These are phyloP conservation scores for Coriaria nepalensis DNA, from an alignment of 306 rosid species.

Conservation along the genomic window DNA sequence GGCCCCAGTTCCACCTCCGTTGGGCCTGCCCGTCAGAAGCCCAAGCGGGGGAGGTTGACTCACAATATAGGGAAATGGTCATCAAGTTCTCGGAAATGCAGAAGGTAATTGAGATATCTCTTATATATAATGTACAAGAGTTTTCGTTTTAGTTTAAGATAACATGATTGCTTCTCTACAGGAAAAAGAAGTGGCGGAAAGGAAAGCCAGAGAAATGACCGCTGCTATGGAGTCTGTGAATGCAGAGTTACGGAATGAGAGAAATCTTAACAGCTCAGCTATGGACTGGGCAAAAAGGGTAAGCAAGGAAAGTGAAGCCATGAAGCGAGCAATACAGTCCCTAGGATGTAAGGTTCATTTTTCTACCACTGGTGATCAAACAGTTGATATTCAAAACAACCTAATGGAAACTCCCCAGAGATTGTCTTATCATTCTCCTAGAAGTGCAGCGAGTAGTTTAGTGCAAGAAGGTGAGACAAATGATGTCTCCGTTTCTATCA, in stretches of 20 bases:
- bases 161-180: constrained; percentile 9
- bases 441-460: constrained; percentile 23
- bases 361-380: constrained; percentile 57
- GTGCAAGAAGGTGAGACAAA: constrained; percentile 27
- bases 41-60: constrained; percentile 68
- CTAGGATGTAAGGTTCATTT: constrained; percentile 76
- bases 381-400: constrained; percentile 50
- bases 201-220: constrained; percentile 48
- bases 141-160: neutral
- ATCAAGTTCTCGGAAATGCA: constrained; percentile 46
- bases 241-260: constrained; percentile 54
- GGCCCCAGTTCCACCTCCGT: constrained; percentile 94
- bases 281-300: constrained; percentile 34
- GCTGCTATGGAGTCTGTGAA: constrained; percentile 43
- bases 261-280: constrained; percentile 51
- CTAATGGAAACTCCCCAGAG: constrained; percentile 25
- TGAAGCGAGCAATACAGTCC: constrained; percentile 79
- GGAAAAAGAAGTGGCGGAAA: constrained; percentile 82
- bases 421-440: constrained; percentile 21
- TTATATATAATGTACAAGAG: neutral
- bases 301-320: constrained; percentile 58
- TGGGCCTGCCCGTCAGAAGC: constrained; percentile 91
- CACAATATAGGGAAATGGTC: constrained; percentile 47
- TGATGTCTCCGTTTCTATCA: constrained; percentile 37
- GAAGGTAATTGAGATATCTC: constrained; percentile 36